Base-by-base conservation (phyloP, 2,329 filamentous ascomycete genomes). In the Trichothecium sympodiale region DNA sequence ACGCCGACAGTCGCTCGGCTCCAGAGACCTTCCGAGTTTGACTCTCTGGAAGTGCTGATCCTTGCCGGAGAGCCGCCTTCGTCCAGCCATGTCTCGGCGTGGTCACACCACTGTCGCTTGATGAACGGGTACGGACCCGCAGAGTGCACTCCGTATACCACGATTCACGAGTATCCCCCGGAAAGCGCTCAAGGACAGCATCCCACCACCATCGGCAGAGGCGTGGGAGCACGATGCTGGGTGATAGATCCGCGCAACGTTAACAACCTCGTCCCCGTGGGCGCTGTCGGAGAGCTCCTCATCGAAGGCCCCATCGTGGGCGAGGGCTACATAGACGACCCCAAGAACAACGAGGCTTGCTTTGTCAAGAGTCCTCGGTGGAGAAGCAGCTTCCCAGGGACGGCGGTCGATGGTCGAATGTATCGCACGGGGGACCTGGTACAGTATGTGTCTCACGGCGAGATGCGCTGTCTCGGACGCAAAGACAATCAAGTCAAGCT, bases 401-500 rank as follows among this genome's bases (percentile, higher is more conserved):
- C 31, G 15, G 8, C 20, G 20, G 20, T 10, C 6, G 20, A 64
- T 40, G 6, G 62, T 26, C 35, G 44, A 10, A 23, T 43, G 17
- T 43, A 43, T 15, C 29, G 33, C 18, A 41, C 41, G 4, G 39
- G 39, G 8, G 41, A 41, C 29, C 16, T 43, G 16, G 41, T 43
- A 6, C 49, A 48, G 35, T 64, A 64, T 17, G 46, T 57, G 28
- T 46, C 48, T 1, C 17, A 33, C 13, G 30, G 29, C 3, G 43
- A 47, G 26, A 45, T 68, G 8, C 41, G 56, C 1, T 67, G 61
- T 35, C 45, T 67, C 33, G 69, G 68, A 33, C 57, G 71, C 17
- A 69, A 67, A 42, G 70, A 75, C 42, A 61, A 60, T 0, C 70
- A 75, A 46, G 60, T 74, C 35, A 76, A 76, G 48, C 48, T 76